These are phyloP conservation scores for Nakaseomyces glabratus DNA, from an alignment of 1,139 yeast genomes.

Conservation along the genomic window DNA sequence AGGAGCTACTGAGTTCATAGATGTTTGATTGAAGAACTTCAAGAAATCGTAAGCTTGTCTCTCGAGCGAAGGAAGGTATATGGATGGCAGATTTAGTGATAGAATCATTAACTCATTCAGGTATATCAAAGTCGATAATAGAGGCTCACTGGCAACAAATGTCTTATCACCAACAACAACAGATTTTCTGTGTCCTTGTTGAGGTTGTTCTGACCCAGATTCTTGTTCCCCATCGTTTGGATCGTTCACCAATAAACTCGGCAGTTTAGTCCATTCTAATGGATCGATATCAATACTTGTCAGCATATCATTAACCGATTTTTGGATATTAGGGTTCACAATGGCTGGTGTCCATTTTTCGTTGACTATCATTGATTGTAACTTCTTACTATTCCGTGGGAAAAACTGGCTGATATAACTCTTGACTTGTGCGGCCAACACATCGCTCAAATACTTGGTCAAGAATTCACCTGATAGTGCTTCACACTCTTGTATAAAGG, in stretches of 20 bases:
- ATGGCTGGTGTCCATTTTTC: constrained; percentile 76
- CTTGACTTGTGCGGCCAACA: constrained; percentile 57
- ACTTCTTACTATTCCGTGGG: constrained; percentile 37
- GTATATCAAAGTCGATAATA: constrained; percentile 26
- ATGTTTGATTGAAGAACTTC: constrained; percentile 28
- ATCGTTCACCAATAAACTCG: constrained; percentile 28
- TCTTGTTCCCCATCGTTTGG: constrained; percentile 9
- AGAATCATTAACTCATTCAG: constrained; percentile 30
- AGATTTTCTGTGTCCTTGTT: constrained; percentile 33
- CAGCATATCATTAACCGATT: constrained; percentile 45
- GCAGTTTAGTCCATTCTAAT: constrained; percentile 40
- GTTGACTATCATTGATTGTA: constrained; percentile 46
- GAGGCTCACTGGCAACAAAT: constrained; percentile 35
- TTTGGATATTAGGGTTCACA: constrained; percentile 43
- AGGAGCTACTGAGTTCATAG: constrained; percentile 27
- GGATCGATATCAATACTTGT: constrained; percentile 44
- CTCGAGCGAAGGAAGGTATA: constrained; percentile 28
- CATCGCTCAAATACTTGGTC: constrained; percentile 53
- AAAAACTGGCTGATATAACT: constrained; percentile 54
- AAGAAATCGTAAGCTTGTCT: constrained; percentile 26
- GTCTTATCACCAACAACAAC: constrained; percentile 37
- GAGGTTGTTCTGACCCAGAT: constrained; percentile 6
- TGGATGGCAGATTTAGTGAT: constrained; percentile 27
- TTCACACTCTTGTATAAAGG: constrained; percentile 79
- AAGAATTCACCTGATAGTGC: constrained; percentile 66